phyloP scores from a whole-genome alignment of 106 monocot genomes.

The Gastrodia elata region DNA sequence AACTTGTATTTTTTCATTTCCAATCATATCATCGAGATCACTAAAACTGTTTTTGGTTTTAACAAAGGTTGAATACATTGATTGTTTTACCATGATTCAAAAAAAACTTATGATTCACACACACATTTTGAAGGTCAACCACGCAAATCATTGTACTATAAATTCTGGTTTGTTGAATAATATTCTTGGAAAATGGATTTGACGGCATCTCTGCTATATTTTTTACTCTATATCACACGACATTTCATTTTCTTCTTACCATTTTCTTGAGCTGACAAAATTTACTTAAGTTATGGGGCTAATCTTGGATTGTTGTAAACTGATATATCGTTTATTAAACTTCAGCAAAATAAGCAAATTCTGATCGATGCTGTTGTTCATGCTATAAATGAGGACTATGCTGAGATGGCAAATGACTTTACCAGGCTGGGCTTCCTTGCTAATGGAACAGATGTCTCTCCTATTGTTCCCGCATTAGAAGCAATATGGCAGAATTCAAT shows the following conservation, averaged over 20 bases:
- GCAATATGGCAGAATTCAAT: conserved; percentile 97
- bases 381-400: conserved; percentile 99
- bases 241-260: not conserved
- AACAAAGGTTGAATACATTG: not conserved
- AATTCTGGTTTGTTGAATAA: not conserved
- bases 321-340: conserved; percentile 5
- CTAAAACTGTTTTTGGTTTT: not conserved
- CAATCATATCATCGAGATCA: not conserved
- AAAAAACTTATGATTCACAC: not conserved
- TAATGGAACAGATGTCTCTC: conserved; percentile 89
- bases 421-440: conserved; percentile 98
- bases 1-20: not conserved
- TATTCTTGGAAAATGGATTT: not conserved
- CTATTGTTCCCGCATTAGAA: conserved; percentile 91
- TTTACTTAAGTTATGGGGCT: not conserved
- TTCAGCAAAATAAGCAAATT: conserved; percentile 98
- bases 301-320: not conserved
- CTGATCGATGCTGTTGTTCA: conserved; percentile 98
- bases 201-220: not conserved
- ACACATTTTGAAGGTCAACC: not conserved
- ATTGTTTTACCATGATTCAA: too few species aligned
- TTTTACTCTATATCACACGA: not conserved
- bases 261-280: not conserved
- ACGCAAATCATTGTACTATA: not conserved
- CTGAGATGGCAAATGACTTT: conserved; percentile 99